Conservation (phyloP, 345 rosid species). For the Tarenaya hassleriana region DNA sequence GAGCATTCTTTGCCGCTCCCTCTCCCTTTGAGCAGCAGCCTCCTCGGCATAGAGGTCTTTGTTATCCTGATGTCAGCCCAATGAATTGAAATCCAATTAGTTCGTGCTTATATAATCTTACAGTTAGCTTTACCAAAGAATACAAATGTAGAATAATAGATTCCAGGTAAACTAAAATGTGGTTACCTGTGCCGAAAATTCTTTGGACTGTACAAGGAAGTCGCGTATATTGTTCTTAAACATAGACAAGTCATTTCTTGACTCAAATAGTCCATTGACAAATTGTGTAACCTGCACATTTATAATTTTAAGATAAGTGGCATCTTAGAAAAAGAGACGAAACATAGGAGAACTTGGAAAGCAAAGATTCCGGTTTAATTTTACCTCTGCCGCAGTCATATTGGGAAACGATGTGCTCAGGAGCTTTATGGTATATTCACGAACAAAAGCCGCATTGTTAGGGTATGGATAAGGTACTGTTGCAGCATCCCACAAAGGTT, state of each 20-base stretch:
- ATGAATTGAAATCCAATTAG: neutral
- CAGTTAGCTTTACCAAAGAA: no score
- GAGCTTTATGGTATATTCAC: conserved; percentile 86
- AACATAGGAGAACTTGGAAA: neutral
- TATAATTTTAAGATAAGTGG: conserved; percentile 15
- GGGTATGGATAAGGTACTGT: conserved; percentile 68
- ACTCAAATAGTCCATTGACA: conserved; percentile 78
- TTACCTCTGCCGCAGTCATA: conserved; percentile 87
- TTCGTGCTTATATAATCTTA: neutral
- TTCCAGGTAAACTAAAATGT: no score
- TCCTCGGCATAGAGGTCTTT: conserved; percentile 81
- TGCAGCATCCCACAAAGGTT: conserved; percentile 90
- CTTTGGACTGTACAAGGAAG: conserved; percentile 85
- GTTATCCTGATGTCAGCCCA: conserved; percentile 59
- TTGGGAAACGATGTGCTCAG: conserved; percentile 90
- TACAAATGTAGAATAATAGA: neutral
- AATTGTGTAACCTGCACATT: conserved; percentile 70
- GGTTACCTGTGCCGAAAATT: conserved; percentile 72
- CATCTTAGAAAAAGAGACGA: neutral
- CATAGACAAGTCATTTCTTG: conserved; percentile 65
- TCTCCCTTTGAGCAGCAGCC: conserved; percentile 68
- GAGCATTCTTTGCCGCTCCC: conserved; percentile 71
- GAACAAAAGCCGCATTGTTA: conserved; percentile 70
- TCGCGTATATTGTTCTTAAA: conserved; percentile 91
- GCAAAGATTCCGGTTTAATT: neutral